Percentiles rank a stretch among this genome's conserved stretches.
Conservation (phyloP, 768 basidiomycete species). For the Lepiota subincarnata region DNA sequence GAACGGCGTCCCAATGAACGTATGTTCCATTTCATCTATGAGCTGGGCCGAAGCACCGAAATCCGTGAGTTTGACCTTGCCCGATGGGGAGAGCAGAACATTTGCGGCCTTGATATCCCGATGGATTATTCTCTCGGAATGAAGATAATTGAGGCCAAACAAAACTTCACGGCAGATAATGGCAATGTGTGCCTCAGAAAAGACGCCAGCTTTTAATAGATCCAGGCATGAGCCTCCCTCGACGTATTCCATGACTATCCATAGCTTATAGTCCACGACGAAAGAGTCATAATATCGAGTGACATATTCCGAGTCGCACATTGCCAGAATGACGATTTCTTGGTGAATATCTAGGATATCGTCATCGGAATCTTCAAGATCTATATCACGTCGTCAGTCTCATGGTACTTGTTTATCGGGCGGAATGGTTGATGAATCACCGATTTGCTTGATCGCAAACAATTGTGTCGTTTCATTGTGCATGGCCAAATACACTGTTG, state of each 20-base stretch:
- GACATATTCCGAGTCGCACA: conserved; percentile 94
- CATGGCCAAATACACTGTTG: conserved; percentile 95
- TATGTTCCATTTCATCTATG: conserved; percentile 89
- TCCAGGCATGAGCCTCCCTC: conserved; percentile 97
- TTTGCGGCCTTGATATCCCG: conserved; percentile 99
- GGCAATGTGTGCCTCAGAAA: conserved; percentile 92
- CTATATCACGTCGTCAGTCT: conserved; percentile 34
- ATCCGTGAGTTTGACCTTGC: conserved; percentile 96
- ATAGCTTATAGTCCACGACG: conserved; percentile 93
- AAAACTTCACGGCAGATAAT: conserved; percentile 92
- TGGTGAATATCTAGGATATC: conserved; percentile 98
- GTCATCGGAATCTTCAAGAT: conserved; percentile 97
- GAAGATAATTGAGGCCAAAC: conserved; percentile 90
- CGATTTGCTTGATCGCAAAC: conserved; percentile 98
- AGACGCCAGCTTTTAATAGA: conserved; percentile 86
- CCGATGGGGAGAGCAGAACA: conserved; percentile 82
- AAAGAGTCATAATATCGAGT: conserved; percentile 97
- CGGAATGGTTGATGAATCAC: conserved; percentile 37
- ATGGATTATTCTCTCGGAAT: conserved; percentile 95
- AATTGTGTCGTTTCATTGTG: conserved; percentile 92
- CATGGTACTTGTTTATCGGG: conserved; percentile 1
- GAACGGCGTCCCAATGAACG: conserved; percentile 95
- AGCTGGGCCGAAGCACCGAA: conserved; percentile 98
- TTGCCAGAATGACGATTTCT: conserved; percentile 93
- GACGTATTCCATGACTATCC: conserved; percentile 99